Percentiles rank a stretch among this genome's conserved stretches.
phyloP scores from a whole-genome alignment of 2,329 filamentous ascomycete species.

The Aspergillus calidoustus region DNA sequence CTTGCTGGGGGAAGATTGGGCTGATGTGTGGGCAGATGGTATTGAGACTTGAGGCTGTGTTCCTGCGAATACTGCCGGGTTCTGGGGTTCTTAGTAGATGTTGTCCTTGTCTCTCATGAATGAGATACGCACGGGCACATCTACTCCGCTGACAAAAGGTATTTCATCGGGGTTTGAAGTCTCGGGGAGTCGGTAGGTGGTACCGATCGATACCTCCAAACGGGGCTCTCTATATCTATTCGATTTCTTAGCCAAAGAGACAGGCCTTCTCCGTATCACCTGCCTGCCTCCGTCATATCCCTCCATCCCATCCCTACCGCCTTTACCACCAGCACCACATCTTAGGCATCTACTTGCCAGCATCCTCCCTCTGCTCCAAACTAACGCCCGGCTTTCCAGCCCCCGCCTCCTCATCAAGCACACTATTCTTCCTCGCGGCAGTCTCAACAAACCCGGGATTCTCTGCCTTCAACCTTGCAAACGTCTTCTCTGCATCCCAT shows the following conservation, averaged over 20 bases:
- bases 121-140: neutral
- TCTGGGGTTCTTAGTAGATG: neutral
- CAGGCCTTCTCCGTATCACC: too few species aligned
- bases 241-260: too few species aligned
- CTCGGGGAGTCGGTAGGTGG: too few species aligned
- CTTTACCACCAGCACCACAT: too few species aligned
- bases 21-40: neutral
- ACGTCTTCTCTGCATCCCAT: slow-evolving; percentile 72
- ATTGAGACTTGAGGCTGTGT: neutral
- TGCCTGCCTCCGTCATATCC: neutral
- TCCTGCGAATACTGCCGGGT: neutral
- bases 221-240: neutral
- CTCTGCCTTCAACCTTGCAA: slow-evolving; percentile 64
- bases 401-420: slow-evolving; percentile 39
- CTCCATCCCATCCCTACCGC: neutral
- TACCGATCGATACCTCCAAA: neutral
- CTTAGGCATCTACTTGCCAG: neutral
- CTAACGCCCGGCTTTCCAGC: slow-evolving; percentile 26
- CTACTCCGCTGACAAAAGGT: neutral
- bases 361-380: slow-evolving; percentile 8
- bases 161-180: neutral
- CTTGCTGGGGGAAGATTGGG: neutral
- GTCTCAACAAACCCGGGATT: slow-evolving; percentile 57
- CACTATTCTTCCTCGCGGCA: slow-evolving; percentile 38
- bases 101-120: neutral